These are phyloP conservation scores for Fusarium oligoseptatum DNA, from an alignment of 2,329 filamentous ascomycete genomes.

Conservation along the genomic window DNA sequence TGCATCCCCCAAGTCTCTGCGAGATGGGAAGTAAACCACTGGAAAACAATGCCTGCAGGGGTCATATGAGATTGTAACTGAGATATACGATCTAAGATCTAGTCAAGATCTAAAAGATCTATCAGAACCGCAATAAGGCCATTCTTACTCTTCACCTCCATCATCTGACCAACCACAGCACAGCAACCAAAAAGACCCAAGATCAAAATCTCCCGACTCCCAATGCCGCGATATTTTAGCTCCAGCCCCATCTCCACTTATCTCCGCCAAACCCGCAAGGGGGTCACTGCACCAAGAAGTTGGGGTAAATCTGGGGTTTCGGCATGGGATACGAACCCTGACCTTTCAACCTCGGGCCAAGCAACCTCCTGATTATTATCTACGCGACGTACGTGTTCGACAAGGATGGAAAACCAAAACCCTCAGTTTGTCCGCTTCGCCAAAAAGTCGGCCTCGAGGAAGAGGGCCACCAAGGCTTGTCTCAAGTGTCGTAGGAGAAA, in stretches of 20 bases:
- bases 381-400: not conserved
- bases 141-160: not conserved
- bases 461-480: slow-evolving; percentile 39
- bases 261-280: not conserved
- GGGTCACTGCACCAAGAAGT: not conserved
- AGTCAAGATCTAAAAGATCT: not conserved
- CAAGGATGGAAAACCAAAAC: slow-evolving; percentile 26
- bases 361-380: not conserved
- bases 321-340: not conserved
- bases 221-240: not conserved
- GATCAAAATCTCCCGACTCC: not conserved
- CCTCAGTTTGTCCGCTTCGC: slow-evolving; percentile 34
- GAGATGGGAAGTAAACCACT: no score
- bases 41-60: no score
- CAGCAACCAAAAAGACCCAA: not conserved
- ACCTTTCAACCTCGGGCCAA: not conserved
- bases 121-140: not conserved
- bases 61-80: no score
- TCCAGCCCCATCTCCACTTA: not conserved
- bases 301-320: slow-evolving; percentile 8
- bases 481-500: slow-evolving; percentile 41
- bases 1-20: no score
- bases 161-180: not conserved
- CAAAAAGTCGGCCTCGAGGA: slow-evolving; percentile 37
- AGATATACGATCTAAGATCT: not conserved